A percentile compares a stretch with the other conserved stretches of the same genome.
Evolutionary conservation across 495 filamentous ascomycete genomes (phyloP).

Genomic region (Parathielavia appendiculata): DNA sequence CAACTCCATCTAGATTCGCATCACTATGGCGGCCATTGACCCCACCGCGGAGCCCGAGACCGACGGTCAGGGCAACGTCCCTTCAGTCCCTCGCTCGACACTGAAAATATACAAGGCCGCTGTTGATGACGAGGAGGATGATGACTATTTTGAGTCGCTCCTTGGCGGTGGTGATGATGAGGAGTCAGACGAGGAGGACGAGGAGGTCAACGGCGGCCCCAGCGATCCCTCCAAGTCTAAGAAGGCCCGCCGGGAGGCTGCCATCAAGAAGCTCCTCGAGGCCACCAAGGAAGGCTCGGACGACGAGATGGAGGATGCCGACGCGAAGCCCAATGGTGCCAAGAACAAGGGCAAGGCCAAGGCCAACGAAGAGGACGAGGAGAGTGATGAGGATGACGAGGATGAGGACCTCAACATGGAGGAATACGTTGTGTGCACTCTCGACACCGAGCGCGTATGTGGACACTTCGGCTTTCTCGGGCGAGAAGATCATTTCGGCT

Average conservation of each 20-base stretch:
- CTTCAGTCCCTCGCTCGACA: constrained; percentile 66
- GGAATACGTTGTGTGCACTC: constrained; percentile 87
- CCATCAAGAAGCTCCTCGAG: constrained; percentile 64
- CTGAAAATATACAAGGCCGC: constrained; percentile 79
- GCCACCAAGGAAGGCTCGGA: constrained; percentile 54
- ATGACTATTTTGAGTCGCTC: constrained; percentile 53
- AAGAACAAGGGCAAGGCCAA: constrained; percentile 75
- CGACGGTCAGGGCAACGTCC: constrained; percentile 56
- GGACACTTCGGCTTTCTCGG: neutral
- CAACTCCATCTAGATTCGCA: constrained; percentile 63
- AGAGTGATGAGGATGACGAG: constrained; percentile 54
- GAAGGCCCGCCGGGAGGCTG: constrained; percentile 68
- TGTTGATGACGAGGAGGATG: constrained; percentile 52
- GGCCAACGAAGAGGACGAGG: constrained; percentile 55
- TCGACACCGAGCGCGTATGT: constrained; percentile 65
- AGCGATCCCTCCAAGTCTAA: constrained; percentile 85
- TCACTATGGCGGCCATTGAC: constrained; percentile 98
- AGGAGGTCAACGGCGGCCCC: constrained; percentile 78
- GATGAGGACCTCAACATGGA: constrained; percentile 66
- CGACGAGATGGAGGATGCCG: constrained; percentile 58
- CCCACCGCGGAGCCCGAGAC: constrained; percentile 69
- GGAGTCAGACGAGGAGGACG: constrained; percentile 53
- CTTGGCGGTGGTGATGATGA: constrained; percentile 56
- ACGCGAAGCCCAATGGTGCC: constrained; percentile 51
- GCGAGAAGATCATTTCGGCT: constrained; percentile 17